Evolutionary conservation across 768 basidiomycete genomes (phyloP), one percentile per base, ranked within the genome.

Genomic region (Glaciozyma antarctica): DNA sequence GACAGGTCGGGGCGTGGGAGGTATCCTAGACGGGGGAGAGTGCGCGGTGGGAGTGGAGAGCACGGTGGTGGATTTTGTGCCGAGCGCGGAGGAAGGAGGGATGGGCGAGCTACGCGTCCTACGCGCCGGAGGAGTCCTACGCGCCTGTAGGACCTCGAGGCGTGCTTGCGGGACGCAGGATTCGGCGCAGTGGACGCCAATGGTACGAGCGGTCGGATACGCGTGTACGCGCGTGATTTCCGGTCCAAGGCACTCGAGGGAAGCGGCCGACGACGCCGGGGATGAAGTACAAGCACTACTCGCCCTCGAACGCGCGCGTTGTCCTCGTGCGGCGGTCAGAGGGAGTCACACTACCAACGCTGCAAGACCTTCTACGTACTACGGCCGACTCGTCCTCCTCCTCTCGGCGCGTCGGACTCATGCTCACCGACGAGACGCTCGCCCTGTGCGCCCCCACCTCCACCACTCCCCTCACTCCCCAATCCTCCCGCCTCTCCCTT

Each of bases 241-340:
- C 71, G 78, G 41, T 88, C 88, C 72, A 79, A 82, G 47, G 76
- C 76, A n/a, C 79, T 88, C 63, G 88, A 90, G 75, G 79, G n/a
- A n/a, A 80, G 47, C 82, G 85, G 0, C 95, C 95, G 13, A 91
- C 90, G 12, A 98, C 95, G 0, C 95, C 95, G 3, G 95, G 95
- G 41, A 95, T 97, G 93, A 99, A 99, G 78, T 99, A 99, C 76
- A 84, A 87, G 58, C 95, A 99, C 78, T 99, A 99, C 76, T 88
- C 93, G 28, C 95, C 95, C 3, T 79, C 53, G 9, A 62, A 86
- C 1, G 85, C 92, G 6, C 90, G 91, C 3, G 88, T 97, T 38
- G 83, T 82, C 26, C 82, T 98, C 9, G 69, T 71, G 4, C 38
- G 24, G 44, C 28, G n/a, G 7, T 22, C 58, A 47, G 26, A 2